Base-by-base conservation (phyloP, 352 stramenopile genomes). In the Pythium guiyangense region DNA sequence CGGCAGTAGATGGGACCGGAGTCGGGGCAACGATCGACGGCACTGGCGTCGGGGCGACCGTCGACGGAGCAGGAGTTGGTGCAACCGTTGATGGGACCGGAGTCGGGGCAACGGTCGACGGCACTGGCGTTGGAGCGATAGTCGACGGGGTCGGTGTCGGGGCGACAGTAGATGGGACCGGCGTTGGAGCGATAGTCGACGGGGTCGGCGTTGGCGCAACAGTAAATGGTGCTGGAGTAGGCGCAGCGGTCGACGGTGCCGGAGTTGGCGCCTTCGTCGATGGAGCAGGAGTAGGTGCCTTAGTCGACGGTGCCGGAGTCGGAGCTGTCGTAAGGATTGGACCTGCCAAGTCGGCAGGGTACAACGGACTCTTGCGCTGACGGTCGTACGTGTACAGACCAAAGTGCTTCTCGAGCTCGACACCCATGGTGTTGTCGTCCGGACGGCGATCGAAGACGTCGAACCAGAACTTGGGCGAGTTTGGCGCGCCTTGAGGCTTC, bases 391-490 rank as follows among this genome's bases (percentile, higher is more conserved):
- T 81, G 59, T 74, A 83, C 40, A 86, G 68, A 35, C 77, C 77
- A 60, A 88, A 88, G 58, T 79, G 70, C 51, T 63, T 66, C 54
- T 88, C 77, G 14, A 74, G 70, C 46, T 82, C 67, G 11, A 61
- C 63, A 4, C 53, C 35, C 52, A 73, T 70, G 0, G 51, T 71
- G 22, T 67, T 67, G 46, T 85, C 77, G 60, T 82, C 74, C 15
- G 66, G 64, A 29, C 69, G 71, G 43, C 74, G 71, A 45, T 88
- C 74, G 49, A 86, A 88, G 26, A 79, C 59, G 50, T 71, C 68
- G 60, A 84, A 86, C 73, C 74, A 85, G 62, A 88, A 88, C 55
- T 64, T 75, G 31, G 50, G 55, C 15, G 10, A 49, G 42, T 47
- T 29, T n/a, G 25, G 43, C 20, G 44, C 48, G 14, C 63, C 59